These are phyloP conservation scores for Bremia lactucae DNA, from an alignment of 352 stramenopile species.

Conservation along the genomic window DNA sequence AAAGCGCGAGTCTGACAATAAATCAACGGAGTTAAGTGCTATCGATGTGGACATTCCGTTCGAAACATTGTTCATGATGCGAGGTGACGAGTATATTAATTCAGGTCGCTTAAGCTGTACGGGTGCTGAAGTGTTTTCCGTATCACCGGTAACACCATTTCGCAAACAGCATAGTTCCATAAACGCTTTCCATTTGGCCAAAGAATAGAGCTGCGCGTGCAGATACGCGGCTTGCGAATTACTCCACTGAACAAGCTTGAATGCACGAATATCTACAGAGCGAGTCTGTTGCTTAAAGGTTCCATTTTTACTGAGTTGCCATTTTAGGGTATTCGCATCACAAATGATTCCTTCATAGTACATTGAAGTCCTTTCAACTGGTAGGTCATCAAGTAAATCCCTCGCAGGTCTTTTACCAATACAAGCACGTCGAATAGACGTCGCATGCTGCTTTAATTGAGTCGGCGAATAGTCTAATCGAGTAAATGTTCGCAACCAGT, in stretches of 20 bases:
- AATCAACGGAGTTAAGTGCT: conserved; percentile 6
- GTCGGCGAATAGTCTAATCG: conserved; percentile 39
- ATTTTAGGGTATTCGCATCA: conserved; percentile 16
- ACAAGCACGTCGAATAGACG: conserved; percentile 14
- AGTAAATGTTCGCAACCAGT: conserved; percentile 62
- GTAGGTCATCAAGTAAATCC: conserved; percentile 10
- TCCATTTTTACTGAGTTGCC: conserved; percentile 22
- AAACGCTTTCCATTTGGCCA: conserved; percentile 55
- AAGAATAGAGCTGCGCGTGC: conserved; percentile 37
- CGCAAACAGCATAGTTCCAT: conserved; percentile 63
- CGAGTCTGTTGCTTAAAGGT: conserved; percentile 12
- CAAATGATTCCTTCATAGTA: conserved; percentile 25
- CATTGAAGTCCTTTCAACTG: conserved; percentile 9
- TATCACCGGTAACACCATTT: neutral
- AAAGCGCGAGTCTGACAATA: conserved; percentile 29
- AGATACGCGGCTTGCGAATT: conserved; percentile 45
- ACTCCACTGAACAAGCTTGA: conserved; percentile 39
- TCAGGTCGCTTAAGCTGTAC: conserved; percentile 42
- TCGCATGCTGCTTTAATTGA: conserved; percentile 14
- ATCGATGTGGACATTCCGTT: neutral
- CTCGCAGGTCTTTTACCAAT: conserved; percentile 1
- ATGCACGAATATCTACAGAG: conserved; percentile 18
- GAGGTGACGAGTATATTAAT: conserved; percentile 59
- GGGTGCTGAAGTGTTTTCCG: conserved; percentile 1
- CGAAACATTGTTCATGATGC: conserved; percentile 8